Evolutionary conservation across 768 basidiomycete genomes (phyloP), one percentile per base, ranked within the genome.

Genomic region (Pleurotus salmoneostramineus): DNA sequence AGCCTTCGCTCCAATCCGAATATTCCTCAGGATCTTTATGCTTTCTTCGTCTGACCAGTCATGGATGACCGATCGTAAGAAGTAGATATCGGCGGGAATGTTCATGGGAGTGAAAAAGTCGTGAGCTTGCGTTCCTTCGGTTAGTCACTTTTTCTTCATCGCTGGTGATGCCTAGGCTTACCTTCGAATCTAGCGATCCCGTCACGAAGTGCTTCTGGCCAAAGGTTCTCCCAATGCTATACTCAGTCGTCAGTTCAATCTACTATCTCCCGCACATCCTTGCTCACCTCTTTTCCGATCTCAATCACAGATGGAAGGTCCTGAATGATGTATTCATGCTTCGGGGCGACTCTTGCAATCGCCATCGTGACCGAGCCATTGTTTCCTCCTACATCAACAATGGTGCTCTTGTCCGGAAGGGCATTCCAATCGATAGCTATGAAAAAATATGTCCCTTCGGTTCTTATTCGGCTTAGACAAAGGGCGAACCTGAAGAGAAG

Each of bases 341-440:
- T 60, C 1, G 66, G 68, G 11, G 67, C 73, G 15, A 68, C 68
- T 35, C 68, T 67, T 32, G 73, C 72, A 3, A 76, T 65, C 33
- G 74, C 37, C 75, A 76, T 75, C 34, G 67, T 71, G 1, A 72
- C 72, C 8, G 64, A 68, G 21, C 83, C 83, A 15, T 83, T 82
- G 7, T 83, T 83, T 27, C 83, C 83, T 0, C 83, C 83, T 2
- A 85, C 81, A 55, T 85, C 83, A 8, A 84, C 75, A 14, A 85
- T 70, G 1, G 74, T 68, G 7, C 77, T 73, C 4, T 76, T 76
- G n/a, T 63, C 68, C 4, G 71, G 72, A 45, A 85, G 73, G 12
- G 75, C 71, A 14, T 69, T 64, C 77, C 84, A 85, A 55, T 79
- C 75, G 59, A 83, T 83, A 11, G 72, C 83, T 83, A 54, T 27